These are phyloP conservation scores for Melanopsichium pennsylvanicum DNA, from an alignment of 1,284 basidiomycete genomes.

Conservation along the genomic window DNA sequence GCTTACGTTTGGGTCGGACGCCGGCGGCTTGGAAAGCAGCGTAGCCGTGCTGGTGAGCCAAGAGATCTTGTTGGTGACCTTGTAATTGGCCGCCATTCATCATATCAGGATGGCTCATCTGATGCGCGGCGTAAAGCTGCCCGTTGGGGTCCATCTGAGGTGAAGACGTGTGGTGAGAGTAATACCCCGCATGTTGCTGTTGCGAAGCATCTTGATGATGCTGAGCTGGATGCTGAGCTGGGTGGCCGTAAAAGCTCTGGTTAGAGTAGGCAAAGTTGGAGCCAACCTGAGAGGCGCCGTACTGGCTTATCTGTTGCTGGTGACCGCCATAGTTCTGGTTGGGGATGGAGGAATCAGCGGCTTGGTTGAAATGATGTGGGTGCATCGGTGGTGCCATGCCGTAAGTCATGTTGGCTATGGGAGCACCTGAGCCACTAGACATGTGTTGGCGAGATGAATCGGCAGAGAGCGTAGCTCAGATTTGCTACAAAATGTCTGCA, in stretches of 20 bases:
- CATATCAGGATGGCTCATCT: conserved; percentile 45
- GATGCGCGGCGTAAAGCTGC: conserved; percentile 40
- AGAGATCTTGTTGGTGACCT: conserved; percentile 21
- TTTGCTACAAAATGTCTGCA: neutral
- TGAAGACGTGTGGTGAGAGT: conserved; percentile 34
- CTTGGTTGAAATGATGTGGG: conserved; percentile 37
- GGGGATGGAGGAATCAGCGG: conserved; percentile 21
- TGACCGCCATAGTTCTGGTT: conserved; percentile 24
- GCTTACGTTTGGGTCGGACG: conserved; percentile 73
- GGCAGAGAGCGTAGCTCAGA: neutral
- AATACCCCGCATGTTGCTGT: conserved; percentile 30
- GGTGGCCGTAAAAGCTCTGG: conserved; percentile 40
- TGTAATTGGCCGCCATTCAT: conserved; percentile 32
- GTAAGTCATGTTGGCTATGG: conserved; percentile 34
- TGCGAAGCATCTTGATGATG: conserved; percentile 31
- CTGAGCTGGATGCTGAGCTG: conserved; percentile 28
- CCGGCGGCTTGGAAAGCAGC: conserved; percentile 27
- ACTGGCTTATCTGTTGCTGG: conserved; percentile 35
- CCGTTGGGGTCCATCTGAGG: conserved; percentile 44
- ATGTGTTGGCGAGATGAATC: neutral
- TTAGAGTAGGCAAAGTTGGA: conserved; percentile 33
- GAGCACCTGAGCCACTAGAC: conserved; percentile 21
- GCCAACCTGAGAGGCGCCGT: conserved; percentile 31
- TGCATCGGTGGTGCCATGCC: conserved; percentile 46
- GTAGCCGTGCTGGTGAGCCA: conserved; percentile 36